Evolutionary conservation across 805 yeast species (phyloP).

Genomic region (Sungouiella thailandica): DNA sequence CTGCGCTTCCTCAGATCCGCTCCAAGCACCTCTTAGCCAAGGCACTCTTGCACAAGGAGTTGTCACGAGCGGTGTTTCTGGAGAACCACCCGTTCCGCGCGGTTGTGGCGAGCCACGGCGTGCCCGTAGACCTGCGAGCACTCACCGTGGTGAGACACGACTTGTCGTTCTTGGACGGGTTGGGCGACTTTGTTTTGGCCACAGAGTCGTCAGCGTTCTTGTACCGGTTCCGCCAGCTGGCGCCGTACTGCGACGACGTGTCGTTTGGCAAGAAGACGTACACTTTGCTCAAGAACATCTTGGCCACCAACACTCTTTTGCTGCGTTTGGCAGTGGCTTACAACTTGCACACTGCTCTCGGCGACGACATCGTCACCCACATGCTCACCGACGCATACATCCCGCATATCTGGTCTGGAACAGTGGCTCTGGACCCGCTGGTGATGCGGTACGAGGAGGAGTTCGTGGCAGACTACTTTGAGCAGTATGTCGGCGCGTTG

Average conservation of each 20-base stretch:
- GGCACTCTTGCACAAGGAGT: constrained; percentile 36
- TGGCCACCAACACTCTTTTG: constrained; percentile 40
- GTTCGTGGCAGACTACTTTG: constrained; percentile 39
- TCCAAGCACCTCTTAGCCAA: constrained; percentile 26
- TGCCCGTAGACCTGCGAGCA: constrained; percentile 16
- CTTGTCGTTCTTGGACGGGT: constrained; percentile 35
- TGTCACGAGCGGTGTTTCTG: constrained; percentile 24
- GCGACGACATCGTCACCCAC: constrained; percentile 23
- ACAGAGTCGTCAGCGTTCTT: constrained; percentile 32
- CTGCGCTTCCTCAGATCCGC: constrained; percentile 29
- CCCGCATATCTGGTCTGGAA: constrained; percentile 14
- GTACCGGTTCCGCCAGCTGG: constrained; percentile 19
- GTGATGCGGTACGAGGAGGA: constrained; percentile 32
- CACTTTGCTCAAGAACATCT: constrained; percentile 25
- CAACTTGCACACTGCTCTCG: constrained; percentile 29
- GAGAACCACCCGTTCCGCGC: constrained; percentile 25
- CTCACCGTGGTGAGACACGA: constrained; percentile 26
- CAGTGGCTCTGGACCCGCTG: neutral
- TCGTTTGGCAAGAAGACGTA: constrained; percentile 25
- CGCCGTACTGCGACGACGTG: constrained; percentile 11
- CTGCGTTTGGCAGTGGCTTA: constrained; percentile 33
- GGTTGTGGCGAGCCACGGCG: constrained; percentile 14
- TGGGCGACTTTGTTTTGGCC: constrained; percentile 37
- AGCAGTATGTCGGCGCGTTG: constrained; percentile 39
- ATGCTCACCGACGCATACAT: constrained; percentile 24